Evolutionary conservation across 2,329 filamentous ascomycete genomes (phyloP), one percentile per base, ranked within the genome.

Genomic region (Diaporthe sp.): DNA sequence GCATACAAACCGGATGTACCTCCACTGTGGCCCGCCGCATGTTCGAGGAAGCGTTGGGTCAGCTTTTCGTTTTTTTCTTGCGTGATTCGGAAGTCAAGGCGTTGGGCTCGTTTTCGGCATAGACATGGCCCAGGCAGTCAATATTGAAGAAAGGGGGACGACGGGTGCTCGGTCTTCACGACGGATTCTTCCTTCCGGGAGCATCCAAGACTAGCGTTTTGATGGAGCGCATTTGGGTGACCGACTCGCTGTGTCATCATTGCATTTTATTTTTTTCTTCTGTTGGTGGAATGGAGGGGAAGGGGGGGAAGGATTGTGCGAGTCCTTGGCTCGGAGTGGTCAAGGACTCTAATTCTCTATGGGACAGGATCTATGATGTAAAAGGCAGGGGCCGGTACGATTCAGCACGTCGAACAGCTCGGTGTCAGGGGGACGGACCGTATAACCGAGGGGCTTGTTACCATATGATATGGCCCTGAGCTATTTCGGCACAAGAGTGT

Each of bases 401-500:
- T 60, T 49, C 44, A 53, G 51, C 67, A 72, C 58, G 34, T 62
- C 72, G 62, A 62, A 75, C 46, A 73, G 65, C 53, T 74, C 28
- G 62, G 60, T 51, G 72, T 55, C 53, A 37, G 39, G 62, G 53
- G 49, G 42, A 25, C 46, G n/a, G 58, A 51, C 39, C 46, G 67
- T 71, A 61, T 51, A 51, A 51, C 72, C 65, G 67, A 75, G 68
- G 65, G 31, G 34, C 42, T 62, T 57, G 19, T 42, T 58, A 44
- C 49, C 44, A 46, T 28, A 34, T 19, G 42, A 55, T 49, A 22
- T 70, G 72, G 62, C 67, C 62, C 51, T 46, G 44, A 28, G 72
- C 65, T 75, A 55, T 65, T 74, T 72, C 67, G 62, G 58, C 62
- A 55, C 51, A 71, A 73, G 70, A 68, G 74, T 76, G 72, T 76